Conservation (phyloP, 1,284 basidiomycete species). For the Leccinum subrobustum region DNA sequence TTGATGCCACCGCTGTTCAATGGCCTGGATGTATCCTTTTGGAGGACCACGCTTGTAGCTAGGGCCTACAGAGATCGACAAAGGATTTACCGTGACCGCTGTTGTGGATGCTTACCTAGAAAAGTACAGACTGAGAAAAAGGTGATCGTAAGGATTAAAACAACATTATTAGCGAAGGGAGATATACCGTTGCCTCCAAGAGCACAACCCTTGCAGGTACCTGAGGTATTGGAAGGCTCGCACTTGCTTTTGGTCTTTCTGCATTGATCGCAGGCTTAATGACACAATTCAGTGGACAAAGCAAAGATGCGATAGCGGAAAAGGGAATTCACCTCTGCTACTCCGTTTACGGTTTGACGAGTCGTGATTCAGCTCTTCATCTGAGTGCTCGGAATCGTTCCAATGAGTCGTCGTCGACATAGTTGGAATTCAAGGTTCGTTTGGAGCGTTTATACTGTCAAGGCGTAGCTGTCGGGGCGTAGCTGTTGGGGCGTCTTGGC, state of each 20-base stretch:
- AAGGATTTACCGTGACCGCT: neutral
- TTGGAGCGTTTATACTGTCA: slow-evolving; percentile 2
- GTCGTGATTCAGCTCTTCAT: slow-evolving; percentile 50
- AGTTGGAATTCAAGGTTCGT: slow-evolving; percentile 23
- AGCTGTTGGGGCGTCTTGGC: neutral
- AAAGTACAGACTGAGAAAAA: slow-evolving; percentile 66
- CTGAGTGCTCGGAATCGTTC: slow-evolving; percentile 58
- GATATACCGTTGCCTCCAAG: slow-evolving; percentile 57
- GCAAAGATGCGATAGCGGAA: neutral
- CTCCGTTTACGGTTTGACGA: slow-evolving; percentile 57
- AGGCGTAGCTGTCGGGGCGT: neutral
- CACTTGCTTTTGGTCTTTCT: slow-evolving; percentile 87
- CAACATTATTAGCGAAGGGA: neutral
- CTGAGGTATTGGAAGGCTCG: slow-evolving; percentile 53
- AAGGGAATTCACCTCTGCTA: slow-evolving; percentile 53
- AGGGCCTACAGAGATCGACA: slow-evolving; percentile 49
- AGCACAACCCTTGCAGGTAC: slow-evolving; percentile 68
- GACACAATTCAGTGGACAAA: slow-evolving; percentile 6
- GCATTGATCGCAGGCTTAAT: slow-evolving; percentile 80
- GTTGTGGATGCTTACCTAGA: slow-evolving; percentile 48
- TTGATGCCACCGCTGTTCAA: slow-evolving; percentile 86
- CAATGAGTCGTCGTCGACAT: slow-evolving; percentile 38
- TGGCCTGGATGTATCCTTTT: slow-evolving; percentile 88
- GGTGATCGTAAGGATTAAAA: slow-evolving; percentile 11
- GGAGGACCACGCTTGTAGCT: slow-evolving; percentile 85